Percentiles rank a stretch among this genome's conserved stretches.
Evolutionary conservation across 768 basidiomycete species (phyloP).

Genomic region (Phlegmacium glaucopus): DNA sequence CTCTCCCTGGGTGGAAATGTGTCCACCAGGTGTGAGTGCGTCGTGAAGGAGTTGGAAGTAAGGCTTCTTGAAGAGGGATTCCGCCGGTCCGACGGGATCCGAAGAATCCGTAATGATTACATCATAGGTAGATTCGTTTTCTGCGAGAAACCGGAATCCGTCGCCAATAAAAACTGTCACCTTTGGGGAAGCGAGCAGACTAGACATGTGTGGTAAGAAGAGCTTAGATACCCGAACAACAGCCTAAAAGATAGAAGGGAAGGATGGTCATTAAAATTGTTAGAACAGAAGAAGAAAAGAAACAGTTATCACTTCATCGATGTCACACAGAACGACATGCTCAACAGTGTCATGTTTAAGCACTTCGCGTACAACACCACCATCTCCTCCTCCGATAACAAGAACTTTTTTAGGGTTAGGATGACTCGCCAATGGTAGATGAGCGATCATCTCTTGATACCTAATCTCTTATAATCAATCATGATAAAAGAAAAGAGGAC

Average conservation of each 20-base stretch:
- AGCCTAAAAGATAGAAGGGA: conserved; percentile 64
- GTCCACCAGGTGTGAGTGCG: conserved; percentile 84
- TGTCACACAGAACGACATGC: conserved; percentile 93
- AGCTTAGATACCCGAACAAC: conserved; percentile 93
- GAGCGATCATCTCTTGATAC: conserved; percentile 99
- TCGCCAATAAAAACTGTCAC: conserved; percentile 89
- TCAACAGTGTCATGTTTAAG: conserved; percentile 92
- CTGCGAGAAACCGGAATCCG: conserved; percentile 94
- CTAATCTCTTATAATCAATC: conserved; percentile 35
- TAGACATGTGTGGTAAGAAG: conserved; percentile 93
- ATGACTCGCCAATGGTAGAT: conserved; percentile 93
- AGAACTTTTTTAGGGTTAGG: conserved; percentile 95
- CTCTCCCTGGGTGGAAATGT: conserved; percentile 95
- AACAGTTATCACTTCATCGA: conserved; percentile 71
- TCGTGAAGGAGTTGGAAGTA: conserved; percentile 95
- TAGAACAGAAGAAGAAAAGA: not conserved
- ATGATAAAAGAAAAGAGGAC: not conserved
- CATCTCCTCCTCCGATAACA: conserved; percentile 98
- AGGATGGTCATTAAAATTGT: not conserved
- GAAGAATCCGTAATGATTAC: conserved; percentile 99
- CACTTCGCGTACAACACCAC: conserved; percentile 96
- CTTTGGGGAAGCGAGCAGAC: conserved; percentile 71
- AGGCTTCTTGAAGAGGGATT: conserved; percentile 90
- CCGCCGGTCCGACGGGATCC: conserved; percentile 95
- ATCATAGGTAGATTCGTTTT: conserved; percentile 86